A percentile compares a stretch with the other conserved stretches of the same genome.
phyloP scores from a whole-genome alignment of 768 basidiomycete genomes.

The Panellus pusillus region DNA sequence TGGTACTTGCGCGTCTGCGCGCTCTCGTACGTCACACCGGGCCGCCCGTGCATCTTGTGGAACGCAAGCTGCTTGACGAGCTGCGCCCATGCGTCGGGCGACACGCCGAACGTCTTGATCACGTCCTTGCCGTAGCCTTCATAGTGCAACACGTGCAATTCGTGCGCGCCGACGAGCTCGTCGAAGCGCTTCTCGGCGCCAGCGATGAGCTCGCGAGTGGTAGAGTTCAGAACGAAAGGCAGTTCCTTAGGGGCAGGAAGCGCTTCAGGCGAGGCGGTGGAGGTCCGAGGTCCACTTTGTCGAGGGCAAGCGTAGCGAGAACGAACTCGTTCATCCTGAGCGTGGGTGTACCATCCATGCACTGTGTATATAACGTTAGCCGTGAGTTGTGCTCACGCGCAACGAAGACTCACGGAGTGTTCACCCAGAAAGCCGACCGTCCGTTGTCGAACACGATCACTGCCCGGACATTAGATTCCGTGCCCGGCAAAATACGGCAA shows the following conservation, averaged over 20 bases:
- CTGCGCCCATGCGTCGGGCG: constrained; percentile 95
- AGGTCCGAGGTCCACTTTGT: constrained; percentile 73
- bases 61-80: constrained; percentile 96
- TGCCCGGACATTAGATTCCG: constrained; percentile 30
- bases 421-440: constrained; percentile 92
- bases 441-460: constrained; percentile 96
- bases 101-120: constrained; percentile 80
- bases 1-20: constrained; percentile 93
- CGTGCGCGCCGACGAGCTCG: constrained; percentile 72
- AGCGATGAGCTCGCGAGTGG: constrained; percentile 51
- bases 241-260: constrained; percentile 68
- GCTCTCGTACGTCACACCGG: constrained; percentile 88
- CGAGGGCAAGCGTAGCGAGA: constrained; percentile 68
- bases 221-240: constrained; percentile 62
- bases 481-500: neutral
- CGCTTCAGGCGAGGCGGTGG: constrained; percentile 36
- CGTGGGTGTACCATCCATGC: constrained; percentile 94
- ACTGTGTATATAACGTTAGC: constrained; percentile 23
- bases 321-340: constrained; percentile 94
- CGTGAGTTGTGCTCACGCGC: no score
- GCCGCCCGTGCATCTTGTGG: constrained; percentile 75
- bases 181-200: constrained; percentile 70
- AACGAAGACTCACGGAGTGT: constrained; percentile 44
- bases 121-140: constrained; percentile 85
- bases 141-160: constrained; percentile 81